Percentiles rank a stretch among this genome's conserved stretches.
Evolutionary conservation across 1,284 basidiomycete species (phyloP).

Genomic region (Tremellales sp.): DNA sequence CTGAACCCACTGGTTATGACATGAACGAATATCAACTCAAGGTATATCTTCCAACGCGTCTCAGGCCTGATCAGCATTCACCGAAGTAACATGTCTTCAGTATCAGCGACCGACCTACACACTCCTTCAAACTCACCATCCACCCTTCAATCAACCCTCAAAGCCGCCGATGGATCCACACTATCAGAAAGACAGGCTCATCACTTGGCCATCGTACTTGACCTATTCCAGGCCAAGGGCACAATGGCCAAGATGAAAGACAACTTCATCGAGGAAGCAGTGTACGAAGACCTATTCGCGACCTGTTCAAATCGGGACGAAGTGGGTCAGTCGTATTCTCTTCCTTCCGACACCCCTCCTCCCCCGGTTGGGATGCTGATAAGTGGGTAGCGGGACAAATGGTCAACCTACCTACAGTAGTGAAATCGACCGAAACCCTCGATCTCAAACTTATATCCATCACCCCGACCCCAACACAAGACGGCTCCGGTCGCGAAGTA

Average conservation of each 20-base stretch:
- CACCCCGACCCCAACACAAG: slow-evolving; percentile 10
- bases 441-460: slow-evolving; percentile 12
- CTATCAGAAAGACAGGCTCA: slow-evolving; percentile 22
- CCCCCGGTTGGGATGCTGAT: not conserved
- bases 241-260: slow-evolving; percentile 34
- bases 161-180: not conserved
- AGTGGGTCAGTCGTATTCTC: slow-evolving; percentile 31
- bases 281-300: slow-evolving; percentile 41
- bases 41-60: no score
- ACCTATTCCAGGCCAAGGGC: slow-evolving; percentile 38
- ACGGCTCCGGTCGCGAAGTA: slow-evolving; percentile 5
- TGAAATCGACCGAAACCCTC: slow-evolving; percentile 27
- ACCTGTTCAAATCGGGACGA: slow-evolving; percentile 29
- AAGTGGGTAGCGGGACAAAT: slow-evolving; percentile 35
- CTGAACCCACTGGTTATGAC: no score
- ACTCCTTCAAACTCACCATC: not conserved
- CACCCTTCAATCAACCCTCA: not conserved
- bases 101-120: no score
- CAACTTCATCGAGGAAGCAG: slow-evolving; percentile 29
- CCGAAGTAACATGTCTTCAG: no score
- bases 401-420: slow-evolving; percentile 30
- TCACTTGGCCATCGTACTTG: slow-evolving; percentile 34
- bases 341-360: not conserved
- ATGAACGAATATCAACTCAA: no score
- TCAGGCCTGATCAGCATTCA: no score